These are phyloP conservation scores for Rhizopogon hawkerae DNA, from an alignment of 1,284 basidiomycete genomes.

Conservation along the genomic window DNA sequence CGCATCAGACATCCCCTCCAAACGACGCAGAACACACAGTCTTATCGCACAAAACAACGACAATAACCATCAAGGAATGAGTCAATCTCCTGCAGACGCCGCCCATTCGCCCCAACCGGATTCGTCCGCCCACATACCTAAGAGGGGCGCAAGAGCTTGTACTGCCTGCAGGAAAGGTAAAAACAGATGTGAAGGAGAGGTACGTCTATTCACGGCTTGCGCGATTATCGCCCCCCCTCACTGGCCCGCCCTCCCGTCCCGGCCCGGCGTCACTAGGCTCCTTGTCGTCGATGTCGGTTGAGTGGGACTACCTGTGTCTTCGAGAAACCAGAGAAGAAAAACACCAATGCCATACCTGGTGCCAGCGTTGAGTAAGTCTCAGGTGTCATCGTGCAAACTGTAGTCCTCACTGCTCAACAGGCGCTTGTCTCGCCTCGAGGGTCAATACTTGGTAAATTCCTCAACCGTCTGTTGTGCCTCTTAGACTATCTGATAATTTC, in stretches of 20 bases:
- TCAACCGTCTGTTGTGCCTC: conserved; percentile 5
- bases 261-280: conserved; percentile 62
- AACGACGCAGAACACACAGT: conserved; percentile 29
- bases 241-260: conserved; percentile 55
- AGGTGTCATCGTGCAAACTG: background rate
- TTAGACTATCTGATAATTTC: conserved; percentile 41
- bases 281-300: conserved; percentile 82
- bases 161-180: conserved; percentile 83
- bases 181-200: conserved; percentile 89
- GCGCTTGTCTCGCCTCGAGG: conserved; percentile 72
- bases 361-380: conserved; percentile 63
- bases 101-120: conserved; percentile 13
- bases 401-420: conserved; percentile 31
- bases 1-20: conserved; percentile 25
- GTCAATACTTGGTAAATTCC: conserved; percentile 64
- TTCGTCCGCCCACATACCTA: conserved; percentile 52
- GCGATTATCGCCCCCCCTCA: conserved; percentile 32
- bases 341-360: conserved; percentile 46
- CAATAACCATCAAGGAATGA: conserved; percentile 16
- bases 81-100: conserved; percentile 18
- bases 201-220: conserved; percentile 29
- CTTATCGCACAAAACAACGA: conserved; percentile 11
- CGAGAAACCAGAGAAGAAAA: conserved; percentile 87
- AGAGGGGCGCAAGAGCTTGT: conserved; percentile 72
- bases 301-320: conserved; percentile 82